Evolutionary conservation across 1,284 basidiomycete genomes (phyloP).

Genomic region (Agroathelia rolfsii): DNA sequence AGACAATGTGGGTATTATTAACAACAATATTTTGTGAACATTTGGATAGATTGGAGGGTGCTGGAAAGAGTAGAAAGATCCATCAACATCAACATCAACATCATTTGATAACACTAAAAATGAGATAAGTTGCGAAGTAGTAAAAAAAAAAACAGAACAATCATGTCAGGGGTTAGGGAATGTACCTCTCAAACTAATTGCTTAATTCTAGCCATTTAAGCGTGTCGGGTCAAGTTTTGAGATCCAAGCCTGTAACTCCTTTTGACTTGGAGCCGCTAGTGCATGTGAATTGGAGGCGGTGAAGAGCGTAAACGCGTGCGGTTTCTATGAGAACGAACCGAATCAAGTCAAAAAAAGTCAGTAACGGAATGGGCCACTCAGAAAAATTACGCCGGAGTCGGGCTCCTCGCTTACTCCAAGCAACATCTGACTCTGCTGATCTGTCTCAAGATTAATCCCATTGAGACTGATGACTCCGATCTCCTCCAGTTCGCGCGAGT

Average conservation of each 20-base stretch:
- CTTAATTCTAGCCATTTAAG: no score
- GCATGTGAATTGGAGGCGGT: conserved; percentile 86
- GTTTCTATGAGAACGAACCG: conserved; percentile 45
- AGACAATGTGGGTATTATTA: conserved; percentile 7
- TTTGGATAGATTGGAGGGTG: conserved; percentile 1
- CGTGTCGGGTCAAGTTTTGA: conserved; percentile 73
- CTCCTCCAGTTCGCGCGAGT: conserved; percentile 78
- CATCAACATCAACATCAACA: neutral
- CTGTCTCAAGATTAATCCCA: conserved; percentile 79
- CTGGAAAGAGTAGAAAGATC: neutral
- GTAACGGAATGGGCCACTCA: conserved; percentile 8
- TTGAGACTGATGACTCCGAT: conserved; percentile 76
- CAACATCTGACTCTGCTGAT: conserved; percentile 78
- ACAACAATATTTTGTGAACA: neutral
- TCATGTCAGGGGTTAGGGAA: no score
- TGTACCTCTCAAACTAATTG: no score
- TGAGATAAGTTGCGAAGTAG: conserved; percentile 1
- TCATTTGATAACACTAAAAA: conserved; percentile 2
- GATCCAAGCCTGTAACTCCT: conserved; percentile 79
- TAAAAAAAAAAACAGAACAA: no score
- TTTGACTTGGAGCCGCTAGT: conserved; percentile 66
- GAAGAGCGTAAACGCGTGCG: conserved; percentile 79
- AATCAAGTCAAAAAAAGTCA: conserved; percentile 1
- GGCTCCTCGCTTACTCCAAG: conserved; percentile 81
- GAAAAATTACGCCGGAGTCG: no score